phyloP scores from a whole-genome alignment of 2,329 filamentous ascomycete genomes.

The Alternaria arbusti region DNA sequence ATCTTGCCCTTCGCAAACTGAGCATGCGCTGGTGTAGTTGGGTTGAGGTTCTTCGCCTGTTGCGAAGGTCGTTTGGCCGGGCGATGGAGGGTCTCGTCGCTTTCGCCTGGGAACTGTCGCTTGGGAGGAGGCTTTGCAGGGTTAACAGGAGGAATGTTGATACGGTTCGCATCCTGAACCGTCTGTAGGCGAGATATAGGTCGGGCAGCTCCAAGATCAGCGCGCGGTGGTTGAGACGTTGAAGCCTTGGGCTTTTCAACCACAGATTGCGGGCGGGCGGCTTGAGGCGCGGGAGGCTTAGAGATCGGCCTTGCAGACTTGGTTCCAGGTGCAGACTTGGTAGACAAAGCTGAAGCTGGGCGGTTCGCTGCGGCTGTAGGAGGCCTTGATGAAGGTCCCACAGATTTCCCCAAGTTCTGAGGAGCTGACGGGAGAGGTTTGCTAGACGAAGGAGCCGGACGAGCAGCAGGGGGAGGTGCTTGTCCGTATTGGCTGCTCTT shows the following conservation, averaged over 20 bases:
- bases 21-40: slow-evolving; percentile 64
- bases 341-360: slow-evolving; percentile 39
- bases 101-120: slow-evolving; percentile 75
- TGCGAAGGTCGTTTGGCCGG: slow-evolving; percentile 45
- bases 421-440: slow-evolving; percentile 34
- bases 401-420: slow-evolving; percentile 29
- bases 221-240: slow-evolving; percentile 49
- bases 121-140: slow-evolving; percentile 76
- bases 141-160: slow-evolving; percentile 61
- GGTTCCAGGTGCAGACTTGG: slow-evolving; percentile 25
- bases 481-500: slow-evolving; percentile 58
- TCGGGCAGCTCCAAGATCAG: slow-evolving; percentile 58
- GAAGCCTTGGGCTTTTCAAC: slow-evolving; percentile 70
- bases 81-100: slow-evolving; percentile 62
- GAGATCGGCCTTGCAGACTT: slow-evolving; percentile 29
- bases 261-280: slow-evolving; percentile 52
- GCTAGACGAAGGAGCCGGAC: slow-evolving; percentile 51
- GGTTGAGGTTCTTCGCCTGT: slow-evolving; percentile 54
- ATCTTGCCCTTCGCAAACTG: slow-evolving; percentile 85
- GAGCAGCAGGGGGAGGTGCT: slow-evolving; percentile 61
- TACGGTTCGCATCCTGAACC: slow-evolving; percentile 66
- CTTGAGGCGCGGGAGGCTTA: slow-evolving; percentile 35
- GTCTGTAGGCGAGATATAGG: slow-evolving; percentile 67
- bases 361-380: slow-evolving; percentile 40
- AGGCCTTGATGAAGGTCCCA: slow-evolving; percentile 63